Conservation (phyloP, 2,329 filamentous ascomycete genomes). For the Ophiostoma novo-ulmi region DNA sequence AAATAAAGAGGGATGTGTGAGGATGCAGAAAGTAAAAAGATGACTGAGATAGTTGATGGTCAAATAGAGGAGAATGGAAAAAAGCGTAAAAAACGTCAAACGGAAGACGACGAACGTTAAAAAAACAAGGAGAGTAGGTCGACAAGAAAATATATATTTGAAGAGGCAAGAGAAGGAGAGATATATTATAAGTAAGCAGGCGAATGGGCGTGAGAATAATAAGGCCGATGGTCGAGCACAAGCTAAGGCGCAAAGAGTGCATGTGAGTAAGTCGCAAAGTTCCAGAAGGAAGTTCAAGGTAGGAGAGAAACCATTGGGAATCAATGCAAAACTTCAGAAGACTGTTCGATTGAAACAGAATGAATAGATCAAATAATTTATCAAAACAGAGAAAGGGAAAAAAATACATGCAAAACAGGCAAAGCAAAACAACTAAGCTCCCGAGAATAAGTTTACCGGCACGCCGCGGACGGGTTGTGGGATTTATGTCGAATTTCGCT, state of each 20-base stretch:
- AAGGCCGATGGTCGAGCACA: not conserved
- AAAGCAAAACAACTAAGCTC: not conserved
- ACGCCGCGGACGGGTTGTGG: slow-evolving; percentile 8
- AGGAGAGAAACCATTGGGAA: not conserved
- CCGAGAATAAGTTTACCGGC: slow-evolving; percentile 1
- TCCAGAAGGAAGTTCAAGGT: not conserved
- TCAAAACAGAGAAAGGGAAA: not conserved
- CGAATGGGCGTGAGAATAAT: not conserved
- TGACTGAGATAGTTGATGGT: not conserved
- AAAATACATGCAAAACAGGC: not conserved
- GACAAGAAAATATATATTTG: not conserved
- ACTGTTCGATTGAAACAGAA: not conserved
- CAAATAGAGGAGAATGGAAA: not conserved
- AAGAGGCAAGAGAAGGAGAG: not conserved
- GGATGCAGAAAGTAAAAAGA: not conserved
- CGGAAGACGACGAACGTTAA: not conserved
- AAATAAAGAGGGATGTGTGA: not conserved
- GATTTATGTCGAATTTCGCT: not conserved
- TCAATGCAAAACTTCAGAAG: not conserved
- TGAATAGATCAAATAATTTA: not conserved
- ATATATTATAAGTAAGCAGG: not conserved
- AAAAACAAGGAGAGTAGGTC: not conserved
- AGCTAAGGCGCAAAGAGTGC: not conserved
- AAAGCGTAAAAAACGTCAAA: too few species aligned
- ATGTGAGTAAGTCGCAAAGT: not conserved